Base-by-base conservation (phyloP, 139 green algal genomes). In the Tetradesmus lagerheimii region DNA sequence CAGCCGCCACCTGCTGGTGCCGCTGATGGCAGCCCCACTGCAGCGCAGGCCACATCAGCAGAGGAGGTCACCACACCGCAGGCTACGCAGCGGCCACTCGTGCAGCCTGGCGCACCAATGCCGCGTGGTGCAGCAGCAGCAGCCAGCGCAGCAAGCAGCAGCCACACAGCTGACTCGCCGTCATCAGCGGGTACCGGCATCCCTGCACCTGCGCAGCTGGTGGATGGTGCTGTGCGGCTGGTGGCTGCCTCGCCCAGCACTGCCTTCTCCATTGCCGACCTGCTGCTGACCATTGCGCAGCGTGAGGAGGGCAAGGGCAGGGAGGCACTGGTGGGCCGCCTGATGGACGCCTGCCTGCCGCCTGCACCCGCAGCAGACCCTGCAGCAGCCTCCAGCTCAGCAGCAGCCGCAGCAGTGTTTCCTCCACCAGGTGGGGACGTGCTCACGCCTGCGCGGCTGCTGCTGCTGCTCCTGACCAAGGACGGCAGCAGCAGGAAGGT, bases 401-500 rank as follows among this genome's bases (percentile, higher is more conserved):
- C 74, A 62, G 77, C 87, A 31, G 76, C 41, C 20, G 43, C 39
- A 18, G 64, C 43, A 6, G 77, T 29, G 35, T 43, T n/a, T 47
- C 14, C 20, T 2, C 18, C 41, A 6, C 38, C 45, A 34, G 27
- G 43, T 8, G 76, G 23, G 8, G 50, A 86, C 38, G 14, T 41
- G 9, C 78, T 90, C 31, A 85, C 86, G 11, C 86, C 92, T 12
- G 85, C 93, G 14, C 96, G 97, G 74, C 91, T 98, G 82, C 90
- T 98, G 74, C 92, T 96, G n/a, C 41, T 99, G 43, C 79, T 99
- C 45, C 81, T 97, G 37, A 89, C 90, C 9, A 94, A 97, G 80
- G 94, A 97, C 64, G 15, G 35, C 8, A 37, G 84, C 0, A 85
- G 81, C 37, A 76, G 93, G 16, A 91, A 95, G 86, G 83, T 92